phyloP scores from a whole-genome alignment of 2,329 filamentous ascomycete genomes.

The Claviceps pusilla region DNA sequence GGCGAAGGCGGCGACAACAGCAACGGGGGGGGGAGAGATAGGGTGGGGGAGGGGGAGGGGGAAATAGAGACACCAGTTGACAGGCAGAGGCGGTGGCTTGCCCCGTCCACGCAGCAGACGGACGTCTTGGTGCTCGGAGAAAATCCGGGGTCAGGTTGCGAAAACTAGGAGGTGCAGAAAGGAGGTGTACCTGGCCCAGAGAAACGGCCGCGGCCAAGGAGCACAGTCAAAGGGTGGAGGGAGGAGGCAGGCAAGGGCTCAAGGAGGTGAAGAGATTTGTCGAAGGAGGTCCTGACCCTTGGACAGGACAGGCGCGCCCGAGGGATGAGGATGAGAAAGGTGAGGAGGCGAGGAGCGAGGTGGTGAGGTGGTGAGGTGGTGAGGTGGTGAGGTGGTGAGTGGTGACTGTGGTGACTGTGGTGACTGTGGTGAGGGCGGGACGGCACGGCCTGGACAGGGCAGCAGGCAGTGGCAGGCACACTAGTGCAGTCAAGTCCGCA shows the following conservation, averaged over 20 bases:
- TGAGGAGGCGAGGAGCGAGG: background rate
- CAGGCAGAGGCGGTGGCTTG: background rate
- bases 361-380: background rate
- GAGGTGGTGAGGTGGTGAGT: background rate
- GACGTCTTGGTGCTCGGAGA: background rate
- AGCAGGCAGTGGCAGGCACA: background rate
- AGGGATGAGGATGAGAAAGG: background rate
- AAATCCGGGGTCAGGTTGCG: background rate
- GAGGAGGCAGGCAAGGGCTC: background rate
- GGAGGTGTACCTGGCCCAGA: background rate
- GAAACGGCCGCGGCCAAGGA: background rate
- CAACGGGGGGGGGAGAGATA: background rate
- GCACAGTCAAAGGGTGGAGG: background rate
- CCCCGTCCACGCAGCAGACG: background rate
- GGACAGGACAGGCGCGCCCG: background rate
- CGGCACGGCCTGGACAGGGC: background rate
- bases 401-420: too few relatives aligned
- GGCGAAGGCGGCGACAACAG: background rate
- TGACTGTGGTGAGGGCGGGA: conserved; percentile 1
- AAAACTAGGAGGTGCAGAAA: background rate
- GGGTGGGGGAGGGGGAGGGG: background rate
- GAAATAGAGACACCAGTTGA: background rate
- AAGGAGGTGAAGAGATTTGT: background rate
- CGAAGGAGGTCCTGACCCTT: background rate
- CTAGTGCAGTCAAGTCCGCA: background rate